These are phyloP conservation scores for Prunus mongolica DNA, from an alignment of 306 rosid species.

Conservation along the genomic window DNA sequence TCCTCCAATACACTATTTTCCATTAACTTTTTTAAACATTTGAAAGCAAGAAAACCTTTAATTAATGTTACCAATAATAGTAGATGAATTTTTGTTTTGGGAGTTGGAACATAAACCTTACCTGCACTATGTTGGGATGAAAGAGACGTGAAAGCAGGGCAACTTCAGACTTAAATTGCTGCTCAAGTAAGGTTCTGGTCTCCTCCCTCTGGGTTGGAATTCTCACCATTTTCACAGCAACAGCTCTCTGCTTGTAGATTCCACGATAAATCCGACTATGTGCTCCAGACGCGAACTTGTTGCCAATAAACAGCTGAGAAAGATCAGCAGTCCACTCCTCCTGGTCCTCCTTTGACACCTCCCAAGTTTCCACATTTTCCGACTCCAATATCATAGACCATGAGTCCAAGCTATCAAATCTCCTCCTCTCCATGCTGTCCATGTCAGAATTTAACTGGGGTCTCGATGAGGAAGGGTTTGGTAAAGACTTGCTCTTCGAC, in stretches of 20 bases:
- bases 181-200: slow-evolving; percentile 65
- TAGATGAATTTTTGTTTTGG: not conserved
- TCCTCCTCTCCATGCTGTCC: slow-evolving; percentile 75
- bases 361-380: slow-evolving; percentile 96
- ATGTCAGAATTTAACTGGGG: slow-evolving; percentile 44
- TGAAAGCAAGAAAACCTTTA: too few species aligned
- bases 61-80: not conserved
- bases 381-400: slow-evolving; percentile 98
- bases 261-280: slow-evolving; percentile 94
- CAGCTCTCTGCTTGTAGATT: slow-evolving; percentile 95
- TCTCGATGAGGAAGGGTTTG: slow-evolving; percentile 49
- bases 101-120: slow-evolving; percentile 9
- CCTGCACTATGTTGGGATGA: slow-evolving; percentile 97
- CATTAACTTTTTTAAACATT: too few species aligned
- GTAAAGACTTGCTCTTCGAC: slow-evolving; percentile 62
- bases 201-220: slow-evolving; percentile 78
- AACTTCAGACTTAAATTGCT: slow-evolving; percentile 90
- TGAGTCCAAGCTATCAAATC: slow-evolving; percentile 95
- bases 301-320: slow-evolving; percentile 89
- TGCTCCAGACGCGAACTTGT: slow-evolving; percentile 95
- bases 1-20: too few species aligned
- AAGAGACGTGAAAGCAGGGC: slow-evolving; percentile 90
- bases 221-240: slow-evolving; percentile 97
- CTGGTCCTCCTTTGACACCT: slow-evolving; percentile 76
- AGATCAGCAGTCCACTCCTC: slow-evolving; percentile 97